Evolutionary conservation across 352 stramenopile species (phyloP), one percentile per base, ranked within the genome.

Genomic region (Globisporangium cederbergense): DNA sequence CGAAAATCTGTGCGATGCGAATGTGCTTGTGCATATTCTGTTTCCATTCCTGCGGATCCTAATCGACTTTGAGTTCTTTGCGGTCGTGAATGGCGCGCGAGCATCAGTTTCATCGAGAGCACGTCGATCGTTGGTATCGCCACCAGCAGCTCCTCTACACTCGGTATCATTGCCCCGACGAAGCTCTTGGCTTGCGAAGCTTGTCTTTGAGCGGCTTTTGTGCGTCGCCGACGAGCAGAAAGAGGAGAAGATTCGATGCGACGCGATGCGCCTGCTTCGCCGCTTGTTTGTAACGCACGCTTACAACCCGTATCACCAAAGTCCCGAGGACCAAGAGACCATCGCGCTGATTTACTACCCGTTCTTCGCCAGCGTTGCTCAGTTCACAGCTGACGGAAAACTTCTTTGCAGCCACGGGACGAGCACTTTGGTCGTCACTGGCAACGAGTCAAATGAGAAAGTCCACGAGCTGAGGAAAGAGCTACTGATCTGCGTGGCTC

Each of bases 11-110:
- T 52, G 67, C 14, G 79, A 89, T 36, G 73, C 78, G 3, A 82
- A 82, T 50, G 78, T 81, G 13, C 74, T 88, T 0, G 75, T 85
- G 3, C 82, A 91, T 34, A 71, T 90, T 10, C 69, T 86, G 64
- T 88, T 91, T 42, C 80, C 82, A 13, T 93, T 90, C 45, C 59
- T 91, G 20, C 70, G 77, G 20, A 75, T 78, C 30, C 64, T 93
- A 34, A 76, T 88, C 34, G 84, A 90, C 43, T 89, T 90, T 40
- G 82, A 91, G 67, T 77, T 81, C 25, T 93, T 93, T 28, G 74
- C 81, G 1, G 72, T 75, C 8, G 67, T 93, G 18, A 90, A 91
- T 55, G 77, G 73, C 11, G 75, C 79, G 4, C 38, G 42, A 0
- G 40, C 50, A 0, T 13, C 28, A 25, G 47, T n/a, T 20, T 16